Base-by-base conservation (phyloP, 805 yeast species). In the Candida germanica region DNA sequence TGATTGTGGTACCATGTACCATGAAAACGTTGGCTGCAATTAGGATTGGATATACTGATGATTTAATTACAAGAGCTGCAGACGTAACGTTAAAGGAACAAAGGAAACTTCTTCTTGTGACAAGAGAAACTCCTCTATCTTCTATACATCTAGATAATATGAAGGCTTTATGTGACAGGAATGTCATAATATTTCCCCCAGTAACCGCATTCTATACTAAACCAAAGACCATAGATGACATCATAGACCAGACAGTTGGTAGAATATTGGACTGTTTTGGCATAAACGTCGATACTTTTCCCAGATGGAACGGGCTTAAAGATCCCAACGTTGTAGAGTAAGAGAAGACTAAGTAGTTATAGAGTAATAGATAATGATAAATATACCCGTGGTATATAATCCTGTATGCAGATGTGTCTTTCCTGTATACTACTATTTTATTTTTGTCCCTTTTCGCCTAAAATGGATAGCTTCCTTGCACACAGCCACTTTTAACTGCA, bases 1-100 rank as follows among this genome's bases (percentile, higher is more conserved):
- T 54, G 58, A 53, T 54, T 17, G 53, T 54, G 10, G 56, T 47
- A 5, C 59, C 59, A 3, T 54, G 58, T 32, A 50, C 57, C 4
- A 52, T 53, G 59, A 54, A 54, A 30, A 42, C 59, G 6, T 42
- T 54, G 25, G 49, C 57, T 9, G 51, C 55, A 1, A 53, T 54
- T 19, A 46, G 54, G 24, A 47, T 46, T 15, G 58, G 59, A 4
- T 53, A 40, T 29, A 53, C 57, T 4, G 57, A 53, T 16, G 57
- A 54, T 33, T 39, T 54, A 33, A 53, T 52, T 10, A 43, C 45
- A 2, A 39, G 59, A 29, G 58, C 59, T 5, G 58, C 59, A 2
- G 59, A 53, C 38, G 59, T 54, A 14, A 43, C 56, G 1, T 40
- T 54, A 24, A 54, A 54, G 28, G 58, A 54, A 31, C 43, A 47